Conservation (phyloP, 306 rosid genomes). For the Glycine soja region DNA sequence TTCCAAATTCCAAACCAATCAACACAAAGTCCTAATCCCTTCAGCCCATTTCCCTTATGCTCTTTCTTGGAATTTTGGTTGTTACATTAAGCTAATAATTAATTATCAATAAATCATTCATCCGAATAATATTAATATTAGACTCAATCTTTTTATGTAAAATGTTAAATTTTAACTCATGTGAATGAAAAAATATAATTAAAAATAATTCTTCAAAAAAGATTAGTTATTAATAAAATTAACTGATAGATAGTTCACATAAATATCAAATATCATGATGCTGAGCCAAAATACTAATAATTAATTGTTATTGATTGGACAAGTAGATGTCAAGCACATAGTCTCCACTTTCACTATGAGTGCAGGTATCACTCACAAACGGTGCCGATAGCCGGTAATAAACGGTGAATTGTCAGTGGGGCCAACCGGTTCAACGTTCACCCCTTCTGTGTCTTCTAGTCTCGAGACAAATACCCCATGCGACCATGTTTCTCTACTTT, state of each 20-base stretch:
- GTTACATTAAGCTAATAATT: too few species aligned
- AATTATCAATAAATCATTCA: too few species aligned
- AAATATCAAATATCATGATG: too few species aligned
- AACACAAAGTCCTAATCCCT: conserved; percentile 18
- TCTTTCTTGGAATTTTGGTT: conserved; percentile 12
- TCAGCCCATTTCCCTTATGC: background rate
- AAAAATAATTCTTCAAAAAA: too few species aligned
- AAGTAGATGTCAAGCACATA: conserved; percentile 34
- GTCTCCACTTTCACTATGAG: conserved; percentile 46
- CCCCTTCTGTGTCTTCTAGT: conserved; percentile 52
- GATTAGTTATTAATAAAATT: too few species aligned
- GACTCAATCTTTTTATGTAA: too few species aligned
- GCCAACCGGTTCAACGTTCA: conserved; percentile 48
- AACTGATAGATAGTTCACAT: too few species aligned
- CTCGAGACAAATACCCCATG: conserved; percentile 55
- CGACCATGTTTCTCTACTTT: conserved; percentile 40
- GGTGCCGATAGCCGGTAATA: conserved; percentile 58
- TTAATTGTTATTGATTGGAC: too few species aligned
- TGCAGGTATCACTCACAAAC: conserved; percentile 49
- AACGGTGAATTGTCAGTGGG: conserved; percentile 59
- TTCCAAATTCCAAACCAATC: conserved; percentile 50
- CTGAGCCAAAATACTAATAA: too few species aligned
- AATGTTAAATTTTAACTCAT: too few species aligned
- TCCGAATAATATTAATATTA: too few species aligned
- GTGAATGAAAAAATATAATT: too few species aligned